Conservation (phyloP, 176 grass and related monocot genomes). For the sorghum (Sorghum bicolor) region DNA sequence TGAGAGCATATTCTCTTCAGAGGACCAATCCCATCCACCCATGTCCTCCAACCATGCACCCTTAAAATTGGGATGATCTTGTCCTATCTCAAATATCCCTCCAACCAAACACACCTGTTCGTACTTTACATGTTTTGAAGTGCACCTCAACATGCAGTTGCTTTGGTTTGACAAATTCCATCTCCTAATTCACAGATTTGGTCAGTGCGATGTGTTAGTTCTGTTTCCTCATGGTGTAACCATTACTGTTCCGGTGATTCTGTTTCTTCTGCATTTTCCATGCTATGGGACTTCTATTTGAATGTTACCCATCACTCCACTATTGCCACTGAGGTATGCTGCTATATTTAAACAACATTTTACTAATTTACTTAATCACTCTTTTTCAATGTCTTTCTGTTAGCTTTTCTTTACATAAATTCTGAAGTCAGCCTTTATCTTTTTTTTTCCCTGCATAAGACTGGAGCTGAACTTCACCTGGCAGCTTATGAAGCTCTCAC, state of each 20-base stretch:
- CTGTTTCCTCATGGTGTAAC: slow-evolving; percentile 64
- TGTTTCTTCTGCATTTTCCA: slow-evolving; percentile 58
- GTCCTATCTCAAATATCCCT: background rate
- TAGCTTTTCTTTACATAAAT: slow-evolving; percentile 25
- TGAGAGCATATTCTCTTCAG: background rate
- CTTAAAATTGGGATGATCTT: background rate
- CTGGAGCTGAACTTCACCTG: slow-evolving; percentile 79
- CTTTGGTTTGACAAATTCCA: slow-evolving; percentile 3
- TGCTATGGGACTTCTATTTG: slow-evolving; percentile 82
- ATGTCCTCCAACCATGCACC: background rate
- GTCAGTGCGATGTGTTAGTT: slow-evolving; percentile 65
- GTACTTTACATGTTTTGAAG: slow-evolving; percentile 18
- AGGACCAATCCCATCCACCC: background rate
- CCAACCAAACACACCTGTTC: background rate
- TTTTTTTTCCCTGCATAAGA: slow-evolving; percentile 42
- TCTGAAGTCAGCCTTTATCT: slow-evolving; percentile 9
- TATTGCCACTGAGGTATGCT: slow-evolving; percentile 59
- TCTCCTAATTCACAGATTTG: slow-evolving; percentile 69
- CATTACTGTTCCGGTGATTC: slow-evolving; percentile 35
- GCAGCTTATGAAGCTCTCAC: slow-evolving; percentile 84
- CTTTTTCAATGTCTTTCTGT: background rate
- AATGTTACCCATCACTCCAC: slow-evolving; percentile 65
- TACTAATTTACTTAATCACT: background rate
- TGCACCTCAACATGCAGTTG: slow-evolving; percentile 9
- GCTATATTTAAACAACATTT: slow-evolving; percentile 24